Conservation (phyloP, 1,284 basidiomycete genomes). For the Rhodotorula glutinis region DNA sequence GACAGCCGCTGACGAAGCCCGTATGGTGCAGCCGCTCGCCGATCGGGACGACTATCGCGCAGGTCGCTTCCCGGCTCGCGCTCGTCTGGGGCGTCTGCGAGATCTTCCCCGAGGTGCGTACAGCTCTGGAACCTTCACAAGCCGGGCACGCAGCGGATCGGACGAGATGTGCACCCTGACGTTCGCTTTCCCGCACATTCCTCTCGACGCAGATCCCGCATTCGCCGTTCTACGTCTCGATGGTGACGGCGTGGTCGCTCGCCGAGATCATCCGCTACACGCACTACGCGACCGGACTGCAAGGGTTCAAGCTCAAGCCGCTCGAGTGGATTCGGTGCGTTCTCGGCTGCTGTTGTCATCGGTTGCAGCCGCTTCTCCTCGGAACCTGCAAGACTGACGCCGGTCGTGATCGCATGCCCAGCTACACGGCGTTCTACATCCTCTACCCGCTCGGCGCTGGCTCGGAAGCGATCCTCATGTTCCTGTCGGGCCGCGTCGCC, state of each 20-base stretch:
- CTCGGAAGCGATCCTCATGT: conserved; percentile 82
- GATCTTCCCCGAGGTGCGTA: conserved; percentile 53
- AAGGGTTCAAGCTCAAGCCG: conserved; percentile 52
- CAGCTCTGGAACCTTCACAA: neutral
- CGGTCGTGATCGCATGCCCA: conserved; percentile 12
- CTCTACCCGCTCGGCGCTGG: conserved; percentile 89
- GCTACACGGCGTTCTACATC: conserved; percentile 89
- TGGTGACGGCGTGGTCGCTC: conserved; percentile 89
- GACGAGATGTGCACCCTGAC: neutral
- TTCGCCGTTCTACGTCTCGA: conserved; percentile 79
- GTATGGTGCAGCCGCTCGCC: conserved; percentile 48
- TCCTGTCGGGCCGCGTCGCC: conserved; percentile 44
- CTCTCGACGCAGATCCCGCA: conserved; percentile 64
- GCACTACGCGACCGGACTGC: conserved; percentile 75
- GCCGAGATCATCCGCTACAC: conserved; percentile 90
- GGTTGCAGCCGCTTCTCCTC: neutral
- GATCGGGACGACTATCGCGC: conserved; percentile 74
- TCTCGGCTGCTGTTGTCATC: neutral
- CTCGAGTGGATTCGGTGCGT: conserved; percentile 53
- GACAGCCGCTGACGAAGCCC: neutral
- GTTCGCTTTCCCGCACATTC: conserved; percentile 46
- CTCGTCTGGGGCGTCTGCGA: conserved; percentile 81
- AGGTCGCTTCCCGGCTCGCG: conserved; percentile 82
- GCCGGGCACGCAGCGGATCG: neutral
- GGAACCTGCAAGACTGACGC: conserved; percentile 12